Percentiles rank a stretch among this genome's conserved stretches.
phyloP scores from a whole-genome alignment of 441 rosid species.

The Gossypium davidsonii region DNA sequence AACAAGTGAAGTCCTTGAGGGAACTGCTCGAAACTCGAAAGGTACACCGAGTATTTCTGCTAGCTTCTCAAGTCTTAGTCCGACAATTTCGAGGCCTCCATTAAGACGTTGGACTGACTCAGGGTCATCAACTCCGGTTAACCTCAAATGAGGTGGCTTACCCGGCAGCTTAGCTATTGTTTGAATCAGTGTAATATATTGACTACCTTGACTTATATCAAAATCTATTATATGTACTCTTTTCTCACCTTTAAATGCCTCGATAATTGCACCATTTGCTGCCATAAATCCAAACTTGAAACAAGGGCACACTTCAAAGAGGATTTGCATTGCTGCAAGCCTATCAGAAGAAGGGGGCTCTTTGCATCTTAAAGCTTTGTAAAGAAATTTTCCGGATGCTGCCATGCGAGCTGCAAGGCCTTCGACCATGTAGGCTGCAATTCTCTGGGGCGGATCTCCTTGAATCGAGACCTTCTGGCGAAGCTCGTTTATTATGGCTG shows the following conservation, averaged over 20 bases:
- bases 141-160: conserved; percentile 54
- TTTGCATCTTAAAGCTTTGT: conserved; percentile 88
- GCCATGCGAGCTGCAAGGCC: conserved; percentile 97
- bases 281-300: conserved; percentile 90
- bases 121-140: conserved; percentile 94
- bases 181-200: conserved; percentile 78
- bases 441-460: conserved; percentile 89
- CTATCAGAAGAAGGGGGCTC: conserved; percentile 93
- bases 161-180: conserved; percentile 46
- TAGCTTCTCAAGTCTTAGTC: conserved; percentile 71
- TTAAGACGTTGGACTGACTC: conserved; percentile 83
- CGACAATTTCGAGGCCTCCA: conserved; percentile 72
- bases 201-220: conserved; percentile 90
- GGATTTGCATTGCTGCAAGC: conserved; percentile 98
- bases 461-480: conserved; percentile 78
- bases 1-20: conserved; percentile 64
- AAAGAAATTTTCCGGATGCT: conserved; percentile 77
- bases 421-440: conserved; percentile 97
- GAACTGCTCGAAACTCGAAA: conserved; percentile 62
- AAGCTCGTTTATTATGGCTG: conserved; percentile 59
- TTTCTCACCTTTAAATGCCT: conserved; percentile 67
- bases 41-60: conserved; percentile 62
- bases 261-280: conserved; percentile 79
- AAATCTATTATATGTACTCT: conserved; percentile 85
- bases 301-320: conserved; percentile 96